phyloP scores from a whole-genome alignment of 1,284 basidiomycete genomes.

The Ceratobasidium sp. region DNA sequence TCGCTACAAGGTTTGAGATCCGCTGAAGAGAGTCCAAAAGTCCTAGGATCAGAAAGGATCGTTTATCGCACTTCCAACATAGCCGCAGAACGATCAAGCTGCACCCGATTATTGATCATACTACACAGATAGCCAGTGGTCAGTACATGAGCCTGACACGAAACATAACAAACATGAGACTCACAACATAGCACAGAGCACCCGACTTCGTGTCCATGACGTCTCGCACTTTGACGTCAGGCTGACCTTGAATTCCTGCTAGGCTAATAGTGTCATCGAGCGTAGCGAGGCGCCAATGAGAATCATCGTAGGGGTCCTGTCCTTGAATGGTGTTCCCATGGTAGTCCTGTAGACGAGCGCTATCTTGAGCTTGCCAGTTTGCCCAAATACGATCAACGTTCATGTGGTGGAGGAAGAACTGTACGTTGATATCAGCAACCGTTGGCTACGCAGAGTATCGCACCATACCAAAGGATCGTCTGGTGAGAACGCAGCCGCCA shows the following conservation, averaged over 20 bases:
- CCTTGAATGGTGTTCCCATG: constrained; percentile 35
- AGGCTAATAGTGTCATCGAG: constrained; percentile 29
- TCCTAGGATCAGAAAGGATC: too few species aligned
- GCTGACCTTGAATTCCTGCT: constrained; percentile 21
- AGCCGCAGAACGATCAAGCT: too few species aligned
- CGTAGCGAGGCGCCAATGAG: constrained; percentile 11
- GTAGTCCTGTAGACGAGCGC: constrained; percentile 14
- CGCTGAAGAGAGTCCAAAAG: too few species aligned
- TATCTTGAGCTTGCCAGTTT: constrained; percentile 37
- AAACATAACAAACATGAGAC: neutral
- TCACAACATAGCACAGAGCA: constrained; percentile 40
- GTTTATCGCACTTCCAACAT: too few species aligned
- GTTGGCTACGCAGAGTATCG: neutral
- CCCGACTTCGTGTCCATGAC: constrained; percentile 42
- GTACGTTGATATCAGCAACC: neutral
- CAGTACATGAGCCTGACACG: neutral
- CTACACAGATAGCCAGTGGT: neutral
- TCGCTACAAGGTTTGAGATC: too few species aligned
- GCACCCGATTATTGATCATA: constrained; percentile 27
- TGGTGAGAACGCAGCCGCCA: constrained; percentile 34
- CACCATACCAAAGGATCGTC: constrained; percentile 29
- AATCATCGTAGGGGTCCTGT: constrained; percentile 27
- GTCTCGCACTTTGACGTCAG: constrained; percentile 39
- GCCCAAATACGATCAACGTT: constrained; percentile 48
- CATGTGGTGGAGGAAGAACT: constrained; percentile 45